Evolutionary conservation across 108 stramenopile species (phyloP), one percentile per base, ranked within the genome.

Genomic region (Bacterosira constricta): DNA sequence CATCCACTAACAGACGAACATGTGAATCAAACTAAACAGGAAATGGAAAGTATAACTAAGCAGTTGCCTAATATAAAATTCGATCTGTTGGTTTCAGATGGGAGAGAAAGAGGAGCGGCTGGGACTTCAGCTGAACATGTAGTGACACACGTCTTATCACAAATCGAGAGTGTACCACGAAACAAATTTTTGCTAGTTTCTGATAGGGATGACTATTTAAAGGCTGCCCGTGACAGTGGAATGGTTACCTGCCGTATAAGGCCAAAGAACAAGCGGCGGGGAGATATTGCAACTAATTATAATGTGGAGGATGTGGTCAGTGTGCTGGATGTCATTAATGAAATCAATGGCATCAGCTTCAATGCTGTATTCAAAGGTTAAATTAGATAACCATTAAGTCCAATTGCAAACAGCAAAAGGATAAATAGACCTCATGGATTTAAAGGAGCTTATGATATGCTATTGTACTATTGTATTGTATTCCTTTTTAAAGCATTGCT

Each of bases 321-420:
- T 38, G 88, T 95, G 10, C 63, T 85, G 64, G 89, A 87, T 36
- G 86, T 92, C 8, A 82, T 91, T 30, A 85, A 95, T 76, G 91
- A 95, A 63, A 87, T 92, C 39, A 89, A 89, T 71, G 94, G 94
- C 12, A 85, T 95, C 23, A 89, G 88, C 23, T 95, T 91, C 79
- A 90, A 90, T 75, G 76, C 84, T 30, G 86, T 85, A 17, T 82
- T 82, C 58, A 79, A 79, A 37, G 52, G 69, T 60, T 66, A 26
- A 52, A 35, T 11, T 42, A 42, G 2, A 42, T 12, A n/a, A 42
- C 41, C 10, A 42, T 2, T 8, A 11, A 42, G 12, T 8, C 8
- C 41, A 8, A 12, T 12, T 42, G 41, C 6, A n/a, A n/a, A n/a
- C n/a, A n/a, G n/a, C n/a, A n/a, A n/a, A n/a, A n/a, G n/a, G n/a